These are phyloP conservation scores for Thermoascus crustaceus DNA, from an alignment of 2,329 filamentous ascomycete species.

Conservation along the genomic window DNA sequence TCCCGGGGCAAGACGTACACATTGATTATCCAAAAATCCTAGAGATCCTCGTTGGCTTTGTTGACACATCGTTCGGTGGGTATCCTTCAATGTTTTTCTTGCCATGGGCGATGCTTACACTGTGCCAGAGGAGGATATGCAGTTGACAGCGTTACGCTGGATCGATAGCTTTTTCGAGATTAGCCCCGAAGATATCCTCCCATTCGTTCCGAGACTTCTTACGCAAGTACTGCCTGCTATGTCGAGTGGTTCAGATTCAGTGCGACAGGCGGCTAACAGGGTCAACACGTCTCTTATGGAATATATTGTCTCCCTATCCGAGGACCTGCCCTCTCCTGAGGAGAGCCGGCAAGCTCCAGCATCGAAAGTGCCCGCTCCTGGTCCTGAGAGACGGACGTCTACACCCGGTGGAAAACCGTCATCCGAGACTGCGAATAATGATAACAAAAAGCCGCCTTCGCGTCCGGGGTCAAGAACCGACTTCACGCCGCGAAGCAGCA, in stretches of 20 bases:
- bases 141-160: conserved; percentile 87
- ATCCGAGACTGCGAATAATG: conserved; percentile 19
- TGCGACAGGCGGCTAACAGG: conserved; percentile 76
- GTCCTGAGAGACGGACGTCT: conserved; percentile 35
- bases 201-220: conserved; percentile 85
- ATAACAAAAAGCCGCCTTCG: conserved; percentile 23
- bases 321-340: conserved; percentile 50
- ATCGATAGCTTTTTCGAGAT: conserved; percentile 96
- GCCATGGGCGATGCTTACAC: conserved; percentile 12
- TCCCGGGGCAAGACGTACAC: conserved; percentile 92
- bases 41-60: conserved; percentile 80
- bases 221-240: conserved; percentile 89
- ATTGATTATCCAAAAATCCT: conserved; percentile 89
- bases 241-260: conserved; percentile 82
- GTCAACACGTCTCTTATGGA: conserved; percentile 90
- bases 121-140: conserved; percentile 70
- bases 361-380: conserved; percentile 35
- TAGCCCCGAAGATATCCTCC: conserved; percentile 89
- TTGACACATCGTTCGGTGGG: conserved; percentile 70
- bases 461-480: conserved; percentile 23
- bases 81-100: conserved; percentile 17
- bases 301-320: conserved; percentile 84
- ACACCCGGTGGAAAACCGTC: conserved; percentile 23
- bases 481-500: conserved; percentile 39
- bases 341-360: conserved; percentile 28